phyloP scores from a whole-genome alignment of 805 yeast genomes.

The Tetrapisispora arboricola region DNA sequence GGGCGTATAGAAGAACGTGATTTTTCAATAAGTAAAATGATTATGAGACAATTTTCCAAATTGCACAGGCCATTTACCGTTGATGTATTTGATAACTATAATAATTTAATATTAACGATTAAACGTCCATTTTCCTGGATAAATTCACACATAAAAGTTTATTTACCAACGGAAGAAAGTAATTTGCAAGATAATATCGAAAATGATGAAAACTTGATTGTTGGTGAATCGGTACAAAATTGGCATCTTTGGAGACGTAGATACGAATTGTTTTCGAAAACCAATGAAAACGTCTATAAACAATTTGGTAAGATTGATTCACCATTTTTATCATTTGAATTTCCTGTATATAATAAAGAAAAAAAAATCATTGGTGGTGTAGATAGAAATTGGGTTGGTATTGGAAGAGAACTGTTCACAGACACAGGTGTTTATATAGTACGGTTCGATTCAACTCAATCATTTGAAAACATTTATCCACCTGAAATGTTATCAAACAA shows the following conservation, averaged over 20 bases:
- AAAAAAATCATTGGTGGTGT: conserved; percentile 62
- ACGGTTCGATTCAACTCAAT: conserved; percentile 60
- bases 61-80: conserved; percentile 80
- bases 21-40: conserved; percentile 50
- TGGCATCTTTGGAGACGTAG: conserved; percentile 94
- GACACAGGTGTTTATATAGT: conserved; percentile 90
- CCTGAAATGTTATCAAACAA: conserved; percentile 24
- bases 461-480: conserved; percentile 54
- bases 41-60: conserved; percentile 76
- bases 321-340: conserved; percentile 76
- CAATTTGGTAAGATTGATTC: conserved; percentile 88
- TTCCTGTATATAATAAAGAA: conserved; percentile 56
- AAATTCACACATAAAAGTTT: conserved; percentile 75
- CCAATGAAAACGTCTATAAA: conserved; percentile 29
- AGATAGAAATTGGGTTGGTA: conserved; percentile 90
- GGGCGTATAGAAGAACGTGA: conserved; percentile 83
- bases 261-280: conserved; percentile 60
- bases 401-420: conserved; percentile 85
- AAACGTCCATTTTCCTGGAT: conserved; percentile 79
- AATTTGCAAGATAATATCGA: background rate
- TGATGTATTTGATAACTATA: conserved; percentile 57
- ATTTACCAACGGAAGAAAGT: conserved; percentile 35
- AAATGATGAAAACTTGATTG: conserved; percentile 34
- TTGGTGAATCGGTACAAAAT: conserved; percentile 84
- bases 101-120: conserved; percentile 52